Evolutionary conservation across 2,329 filamentous ascomycete species (phyloP).

Genomic region (Colletotrichum noveboracense): DNA sequence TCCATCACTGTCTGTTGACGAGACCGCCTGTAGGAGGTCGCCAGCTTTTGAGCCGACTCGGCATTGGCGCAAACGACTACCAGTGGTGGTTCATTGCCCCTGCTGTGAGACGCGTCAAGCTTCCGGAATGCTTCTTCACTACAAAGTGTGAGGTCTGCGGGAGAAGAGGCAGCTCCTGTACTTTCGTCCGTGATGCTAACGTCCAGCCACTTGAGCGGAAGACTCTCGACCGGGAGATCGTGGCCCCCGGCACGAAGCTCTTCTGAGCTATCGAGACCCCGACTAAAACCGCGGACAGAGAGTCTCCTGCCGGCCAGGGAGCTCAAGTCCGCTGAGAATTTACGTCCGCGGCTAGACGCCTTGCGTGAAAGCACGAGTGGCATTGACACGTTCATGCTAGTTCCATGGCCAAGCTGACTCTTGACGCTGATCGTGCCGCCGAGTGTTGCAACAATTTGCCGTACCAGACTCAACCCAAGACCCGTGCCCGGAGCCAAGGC

Average conservation of each 20-base stretch:
- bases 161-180: neutral
- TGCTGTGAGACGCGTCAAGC: constrained; percentile 14
- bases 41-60: constrained; percentile 19
- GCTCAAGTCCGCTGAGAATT: constrained; percentile 15
- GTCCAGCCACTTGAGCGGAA: constrained; percentile 35
- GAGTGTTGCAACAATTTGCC: constrained; percentile 59
- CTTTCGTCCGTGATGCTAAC: constrained; percentile 29
- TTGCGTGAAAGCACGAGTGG: constrained; percentile 33
- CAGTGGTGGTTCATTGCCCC: constrained; percentile 19
- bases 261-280: constrained; percentile 25
- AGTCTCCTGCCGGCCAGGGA: neutral
- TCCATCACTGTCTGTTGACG: constrained; percentile 19
- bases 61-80: constrained; percentile 25
- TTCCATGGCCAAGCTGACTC: constrained; percentile 56
- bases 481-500: constrained; percentile 61
- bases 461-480: constrained; percentile 65
- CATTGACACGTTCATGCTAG: constrained; percentile 53
- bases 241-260: constrained; percentile 26
- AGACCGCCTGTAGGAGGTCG: constrained; percentile 4
- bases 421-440: constrained; percentile 61
- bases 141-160: constrained; percentile 30
- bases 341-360: neutral
- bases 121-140: constrained; percentile 29
- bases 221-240: constrained; percentile 23
- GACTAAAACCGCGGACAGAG: constrained; percentile 14